Conservation (phyloP, 2,329 filamentous ascomycete species). For the Meredithiella fracta region DNA sequence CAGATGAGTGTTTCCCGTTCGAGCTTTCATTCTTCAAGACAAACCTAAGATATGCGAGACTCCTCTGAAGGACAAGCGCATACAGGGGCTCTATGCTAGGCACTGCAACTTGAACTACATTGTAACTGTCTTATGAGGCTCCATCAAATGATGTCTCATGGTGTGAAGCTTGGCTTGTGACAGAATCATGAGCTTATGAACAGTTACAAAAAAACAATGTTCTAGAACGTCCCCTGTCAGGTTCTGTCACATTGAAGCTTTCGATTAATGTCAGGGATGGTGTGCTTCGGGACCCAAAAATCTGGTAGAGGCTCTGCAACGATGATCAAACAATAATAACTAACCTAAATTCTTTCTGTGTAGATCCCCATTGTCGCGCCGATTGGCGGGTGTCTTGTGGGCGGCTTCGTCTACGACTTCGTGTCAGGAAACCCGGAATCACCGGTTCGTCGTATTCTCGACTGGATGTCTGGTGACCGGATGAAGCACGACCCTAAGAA, state of each 20-base stretch:
- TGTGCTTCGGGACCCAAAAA: background rate
- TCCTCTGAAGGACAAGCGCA: background rate
- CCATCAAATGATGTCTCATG: background rate
- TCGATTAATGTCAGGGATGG: background rate
- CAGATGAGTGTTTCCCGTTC: constrained; percentile 6
- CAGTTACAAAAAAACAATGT: background rate
- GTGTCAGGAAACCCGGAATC: constrained; percentile 55
- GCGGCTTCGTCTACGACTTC: constrained; percentile 49
- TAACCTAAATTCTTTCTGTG: background rate
- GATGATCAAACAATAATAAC: constrained; percentile 1
- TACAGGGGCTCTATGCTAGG: background rate
- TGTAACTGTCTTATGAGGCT: background rate
- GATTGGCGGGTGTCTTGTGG: constrained; percentile 46
- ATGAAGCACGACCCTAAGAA: constrained; percentile 3
- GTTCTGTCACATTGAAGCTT: background rate
- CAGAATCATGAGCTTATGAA: background rate
- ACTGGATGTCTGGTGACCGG: constrained; percentile 12
- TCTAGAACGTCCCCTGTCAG: constrained; percentile 1
- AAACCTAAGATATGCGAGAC: background rate
- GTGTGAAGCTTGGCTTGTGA: background rate
- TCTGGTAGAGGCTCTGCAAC: background rate
- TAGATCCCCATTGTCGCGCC: constrained; percentile 52
- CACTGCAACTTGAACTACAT: too few relatives aligned
- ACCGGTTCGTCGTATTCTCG: constrained; percentile 43
- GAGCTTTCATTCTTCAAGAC: background rate